Conservation (phyloP, 169 alveolate species). For the Plasmodium chabaudi region DNA sequence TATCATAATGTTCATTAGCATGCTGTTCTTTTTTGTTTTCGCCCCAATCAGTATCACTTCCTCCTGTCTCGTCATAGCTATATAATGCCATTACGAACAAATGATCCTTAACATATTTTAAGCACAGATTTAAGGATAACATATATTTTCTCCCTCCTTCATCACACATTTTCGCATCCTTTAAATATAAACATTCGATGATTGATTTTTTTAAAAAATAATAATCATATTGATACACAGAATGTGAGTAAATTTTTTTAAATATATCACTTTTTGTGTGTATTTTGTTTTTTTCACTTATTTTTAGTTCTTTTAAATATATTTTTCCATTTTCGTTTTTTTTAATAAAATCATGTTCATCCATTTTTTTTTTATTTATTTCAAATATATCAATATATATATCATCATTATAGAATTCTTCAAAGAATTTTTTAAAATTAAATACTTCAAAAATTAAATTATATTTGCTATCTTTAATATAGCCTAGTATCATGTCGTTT, state of each 20-base stretch:
- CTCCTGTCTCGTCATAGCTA: neutral
- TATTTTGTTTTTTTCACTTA: conserved; percentile 24
- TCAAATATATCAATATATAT: conserved; percentile 14
- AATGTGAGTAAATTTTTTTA: conserved; percentile 6
- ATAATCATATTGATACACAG: conserved; percentile 36
- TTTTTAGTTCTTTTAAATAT: conserved; percentile 35
- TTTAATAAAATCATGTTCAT: conserved; percentile 4
- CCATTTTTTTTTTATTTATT: conserved; percentile 8
- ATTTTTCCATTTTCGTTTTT: conserved; percentile 1
- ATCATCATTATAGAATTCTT: conserved; percentile 20
- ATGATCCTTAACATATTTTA: conserved; percentile 16
- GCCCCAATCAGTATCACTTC: neutral
- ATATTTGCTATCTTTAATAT: conserved; percentile 48
- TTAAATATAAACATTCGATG: conserved; percentile 1
- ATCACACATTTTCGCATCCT: neutral
- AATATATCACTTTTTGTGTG: neutral
- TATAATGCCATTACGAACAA: conserved; percentile 8
- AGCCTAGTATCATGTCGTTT: conserved; percentile 60
- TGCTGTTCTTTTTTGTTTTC: no score
- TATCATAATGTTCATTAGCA: neutral
- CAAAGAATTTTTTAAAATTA: conserved; percentile 41
- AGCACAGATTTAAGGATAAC: conserved; percentile 13
- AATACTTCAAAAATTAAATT: conserved; percentile 65
- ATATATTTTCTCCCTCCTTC: neutral
- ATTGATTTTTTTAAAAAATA: conserved; percentile 42